Percentiles rank a stretch among this genome's conserved stretches.
Conservation (phyloP, 1,284 basidiomycete genomes). For the Cutaneotrichosporon sp. region DNA sequence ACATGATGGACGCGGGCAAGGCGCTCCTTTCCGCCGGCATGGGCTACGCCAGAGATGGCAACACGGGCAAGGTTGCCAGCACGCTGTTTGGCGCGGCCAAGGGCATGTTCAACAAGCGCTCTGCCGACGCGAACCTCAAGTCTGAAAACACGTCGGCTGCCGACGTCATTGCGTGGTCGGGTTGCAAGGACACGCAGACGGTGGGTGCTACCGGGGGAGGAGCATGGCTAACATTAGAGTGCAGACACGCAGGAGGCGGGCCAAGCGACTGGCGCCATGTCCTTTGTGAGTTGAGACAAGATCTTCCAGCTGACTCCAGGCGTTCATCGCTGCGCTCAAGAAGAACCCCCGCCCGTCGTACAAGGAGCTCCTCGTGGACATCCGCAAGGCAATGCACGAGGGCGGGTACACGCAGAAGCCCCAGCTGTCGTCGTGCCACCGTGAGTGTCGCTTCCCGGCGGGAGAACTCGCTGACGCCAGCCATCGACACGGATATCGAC, state of each 20-base stretch:
- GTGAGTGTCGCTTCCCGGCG: background rate
- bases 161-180: conserved; percentile 66
- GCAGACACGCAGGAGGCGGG: conserved; percentile 81
- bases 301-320: conserved; percentile 50
- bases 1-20: conserved; percentile 69
- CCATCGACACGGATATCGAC: conserved; percentile 33
- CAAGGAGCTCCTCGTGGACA: conserved; percentile 64
- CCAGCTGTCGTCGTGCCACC: conserved; percentile 53
- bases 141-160: conserved; percentile 65
- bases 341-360: conserved; percentile 71
- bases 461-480: conserved; percentile 6
- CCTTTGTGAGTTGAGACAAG: conserved; percentile 32
- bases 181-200: conserved; percentile 89
- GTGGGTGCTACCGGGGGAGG: conserved; percentile 1
- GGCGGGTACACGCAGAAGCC: conserved; percentile 81
- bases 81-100: conserved; percentile 44
- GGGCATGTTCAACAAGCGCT: conserved; percentile 22
- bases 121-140: conserved; percentile 27
- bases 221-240: conserved; percentile 22
- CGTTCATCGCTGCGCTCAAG: conserved; percentile 62
- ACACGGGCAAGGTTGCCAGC: conserved; percentile 65
- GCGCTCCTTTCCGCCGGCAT: conserved; percentile 56
- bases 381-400: conserved; percentile 53
- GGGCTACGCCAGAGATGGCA: conserved; percentile 53
- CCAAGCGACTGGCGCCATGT: conserved; percentile 80